phyloP scores from a whole-genome alignment of 1,284 basidiomycete species.

The Boletellus deceptivus region DNA sequence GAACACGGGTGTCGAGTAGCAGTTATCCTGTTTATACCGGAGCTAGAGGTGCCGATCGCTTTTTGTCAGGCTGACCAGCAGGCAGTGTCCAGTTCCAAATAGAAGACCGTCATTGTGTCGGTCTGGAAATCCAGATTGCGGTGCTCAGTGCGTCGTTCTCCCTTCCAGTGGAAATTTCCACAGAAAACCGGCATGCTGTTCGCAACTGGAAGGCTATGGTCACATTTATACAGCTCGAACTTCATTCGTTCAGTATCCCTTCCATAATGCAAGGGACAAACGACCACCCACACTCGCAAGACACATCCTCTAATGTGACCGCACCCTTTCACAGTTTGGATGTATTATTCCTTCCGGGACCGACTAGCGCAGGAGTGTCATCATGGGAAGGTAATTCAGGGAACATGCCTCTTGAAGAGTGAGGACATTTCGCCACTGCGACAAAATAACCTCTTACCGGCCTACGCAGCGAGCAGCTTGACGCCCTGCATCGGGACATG shows the following conservation, averaged over 20 bases:
- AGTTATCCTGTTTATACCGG: background rate
- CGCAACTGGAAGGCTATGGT: background rate
- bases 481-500: background rate
- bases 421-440: background rate
- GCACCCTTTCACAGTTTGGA: background rate
- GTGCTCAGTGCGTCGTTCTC: background rate
- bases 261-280: background rate
- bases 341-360: too few species aligned
- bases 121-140: background rate
- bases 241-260: background rate
- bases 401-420: background rate
- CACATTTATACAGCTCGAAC: background rate
- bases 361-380: background rate
- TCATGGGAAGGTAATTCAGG: too few species aligned
- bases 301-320: background rate
- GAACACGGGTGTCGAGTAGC: too few species aligned
- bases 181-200: background rate
- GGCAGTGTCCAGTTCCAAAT: background rate
- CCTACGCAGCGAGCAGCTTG: background rate
- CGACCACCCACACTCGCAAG: background rate
- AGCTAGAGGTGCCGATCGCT: background rate
- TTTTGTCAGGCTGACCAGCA: background rate
- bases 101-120: background rate
- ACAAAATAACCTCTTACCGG: background rate
- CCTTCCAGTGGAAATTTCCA: background rate